Evolutionary conservation across 2,329 filamentous ascomycete genomes (phyloP).

Genomic region (Leptographium procerum): DNA sequence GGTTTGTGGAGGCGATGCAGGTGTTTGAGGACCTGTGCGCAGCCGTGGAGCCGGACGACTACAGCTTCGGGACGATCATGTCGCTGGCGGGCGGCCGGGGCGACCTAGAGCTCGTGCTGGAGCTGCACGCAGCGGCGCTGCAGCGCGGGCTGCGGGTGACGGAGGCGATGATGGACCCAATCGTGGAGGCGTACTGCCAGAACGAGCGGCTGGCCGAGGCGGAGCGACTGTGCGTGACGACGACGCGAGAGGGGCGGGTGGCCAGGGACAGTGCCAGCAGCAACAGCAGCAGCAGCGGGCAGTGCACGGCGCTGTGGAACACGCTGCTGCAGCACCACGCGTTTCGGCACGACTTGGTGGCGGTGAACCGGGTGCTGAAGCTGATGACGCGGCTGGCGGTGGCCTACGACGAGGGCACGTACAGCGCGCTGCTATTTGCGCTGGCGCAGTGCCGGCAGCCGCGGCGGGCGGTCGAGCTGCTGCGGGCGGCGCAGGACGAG

Average conservation of each 20-base stretch:
- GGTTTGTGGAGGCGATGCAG: constrained; percentile 53
- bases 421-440: constrained; percentile 36
- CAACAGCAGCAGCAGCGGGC: too few relatives aligned
- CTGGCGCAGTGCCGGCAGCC: constrained; percentile 38
- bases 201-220: constrained; percentile 44
- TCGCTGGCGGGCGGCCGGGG: constrained; percentile 58
- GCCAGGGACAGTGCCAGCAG: constrained; percentile 14
- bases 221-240: constrained; percentile 45
- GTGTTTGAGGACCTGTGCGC: constrained; percentile 50
- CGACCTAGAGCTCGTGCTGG: constrained; percentile 57
- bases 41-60: constrained; percentile 41
- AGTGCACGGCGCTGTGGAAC: constrained; percentile 62
- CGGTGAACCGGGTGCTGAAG: constrained; percentile 35
- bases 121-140: constrained; percentile 53
- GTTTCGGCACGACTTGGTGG: constrained; percentile 40
- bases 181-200: constrained; percentile 58
- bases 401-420: constrained; percentile 38
- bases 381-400: constrained; percentile 36
- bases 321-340: constrained; percentile 60
- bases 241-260: constrained; percentile 33
- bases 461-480: constrained; percentile 35
- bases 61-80: constrained; percentile 65
- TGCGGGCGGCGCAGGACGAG: constrained; percentile 31
- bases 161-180: constrained; percentile 46
- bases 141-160: constrained; percentile 37